Base-by-base conservation (phyloP, 1,284 basidiomycete species). In the Fomitopsis pinicola region DNA sequence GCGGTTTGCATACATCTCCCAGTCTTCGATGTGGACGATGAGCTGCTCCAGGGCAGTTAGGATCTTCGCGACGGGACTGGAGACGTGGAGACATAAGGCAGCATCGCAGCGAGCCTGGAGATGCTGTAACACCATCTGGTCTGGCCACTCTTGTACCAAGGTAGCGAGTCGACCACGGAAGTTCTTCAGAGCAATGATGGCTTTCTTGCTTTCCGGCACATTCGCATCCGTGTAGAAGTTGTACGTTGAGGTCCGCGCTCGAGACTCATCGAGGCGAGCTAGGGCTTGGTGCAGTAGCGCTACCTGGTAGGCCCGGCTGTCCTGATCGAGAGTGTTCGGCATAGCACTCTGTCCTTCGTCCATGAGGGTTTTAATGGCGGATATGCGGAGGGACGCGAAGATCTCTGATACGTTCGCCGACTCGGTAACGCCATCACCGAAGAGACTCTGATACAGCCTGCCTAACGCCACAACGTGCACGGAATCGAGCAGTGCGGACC, bases 81-180 rank as follows among this genome's bases (percentile, higher is more conserved):
- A 78, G 5, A 92, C 77, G 59, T 85, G 81, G 19, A 97, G 78
- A 0, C 77, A 73, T 45, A 95, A 77, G 56, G 97, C 82, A 6
- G 80, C 76, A 42, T 91, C 82, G 69, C 92, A 96, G 28, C 92
- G 90, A 60, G 86, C 85, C 30, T 82, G 79, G 52, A 99, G 83
- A 73, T 98, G 90, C 59, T 91, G 91, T 36, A 98, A 80, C 5
- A 98, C 94, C 89, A 97, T 95, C 73, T 99, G 97, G 66, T 99
- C 97, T 0, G 97, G 97, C 95, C 95, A 98, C 66, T 95, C 90
- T 62, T 78, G 75, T 42, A 92, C 82, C 26, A 98, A 80, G 1
- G 57, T 61, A 19, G 78, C 68, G 26, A 97, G 78, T 3, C 88
- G 83, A 2, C 66, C 61, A 46, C 79, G 76, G 38, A 97, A 77